Conservation (phyloP, 495 filamentous ascomycete species). For the Neurospora sublineolata region DNA sequence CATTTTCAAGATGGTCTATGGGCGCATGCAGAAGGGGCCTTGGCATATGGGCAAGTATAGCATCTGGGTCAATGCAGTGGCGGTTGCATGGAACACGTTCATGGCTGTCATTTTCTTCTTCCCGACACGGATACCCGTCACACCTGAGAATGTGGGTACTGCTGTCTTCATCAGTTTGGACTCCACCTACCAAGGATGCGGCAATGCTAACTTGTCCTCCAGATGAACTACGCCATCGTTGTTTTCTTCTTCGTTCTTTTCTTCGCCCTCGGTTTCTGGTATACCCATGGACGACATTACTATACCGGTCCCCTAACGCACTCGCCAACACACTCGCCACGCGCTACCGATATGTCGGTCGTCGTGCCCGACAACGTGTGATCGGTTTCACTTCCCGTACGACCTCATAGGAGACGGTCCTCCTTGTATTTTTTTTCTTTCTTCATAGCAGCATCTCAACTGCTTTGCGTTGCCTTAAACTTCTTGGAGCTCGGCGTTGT, state of each 20-base stretch:
- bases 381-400: neutral
- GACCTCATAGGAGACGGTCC: neutral
- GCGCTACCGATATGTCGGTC: neutral
- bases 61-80: constrained; percentile 38
- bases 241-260: constrained; percentile 36
- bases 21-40: constrained; percentile 46
- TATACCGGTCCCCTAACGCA: constrained; percentile 39
- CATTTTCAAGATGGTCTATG: constrained; percentile 46
- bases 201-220: neutral
- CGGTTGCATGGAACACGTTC: constrained; percentile 48
- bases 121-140: constrained; percentile 44
- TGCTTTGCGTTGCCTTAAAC: neutral
- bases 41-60: constrained; percentile 46
- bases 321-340: constrained; percentile 1
- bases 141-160: constrained; percentile 26
- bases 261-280: constrained; percentile 41
- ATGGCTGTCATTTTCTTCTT: constrained; percentile 51
- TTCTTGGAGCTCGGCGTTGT: neutral
- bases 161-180: neutral
- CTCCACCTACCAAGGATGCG: neutral
- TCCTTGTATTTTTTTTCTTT: neutral
- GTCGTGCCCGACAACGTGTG: neutral
- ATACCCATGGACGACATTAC: constrained; percentile 31
- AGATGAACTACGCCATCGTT: constrained; percentile 36
- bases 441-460: neutral